Conservation (phyloP, 2,329 filamentous ascomycete species). For the Metarhizium robertsii region DNA sequence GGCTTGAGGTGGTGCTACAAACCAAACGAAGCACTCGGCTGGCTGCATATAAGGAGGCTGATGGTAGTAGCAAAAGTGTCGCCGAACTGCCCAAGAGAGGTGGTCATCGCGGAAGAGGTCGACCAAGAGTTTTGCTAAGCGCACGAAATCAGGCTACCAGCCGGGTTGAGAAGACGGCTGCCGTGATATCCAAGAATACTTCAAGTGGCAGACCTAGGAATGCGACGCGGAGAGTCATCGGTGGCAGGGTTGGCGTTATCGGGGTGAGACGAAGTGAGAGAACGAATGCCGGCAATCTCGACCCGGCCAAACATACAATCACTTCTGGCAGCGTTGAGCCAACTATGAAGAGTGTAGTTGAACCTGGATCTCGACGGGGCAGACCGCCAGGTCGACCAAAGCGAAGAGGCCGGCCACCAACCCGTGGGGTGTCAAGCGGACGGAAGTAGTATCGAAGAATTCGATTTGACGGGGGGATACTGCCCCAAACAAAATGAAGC, state of each 20-base stretch:
- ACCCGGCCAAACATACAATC: neutral
- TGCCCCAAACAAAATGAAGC: neutral
- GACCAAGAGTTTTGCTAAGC: neutral
- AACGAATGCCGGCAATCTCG: neutral
- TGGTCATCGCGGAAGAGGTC: neutral
- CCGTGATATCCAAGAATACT: neutral
- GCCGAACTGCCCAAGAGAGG: neutral
- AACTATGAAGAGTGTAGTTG: neutral
- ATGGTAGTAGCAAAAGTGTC: neutral
- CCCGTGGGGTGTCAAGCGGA: neutral
- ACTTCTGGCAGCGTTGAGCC: neutral
- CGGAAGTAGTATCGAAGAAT: neutral
- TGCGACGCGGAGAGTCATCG: neutral
- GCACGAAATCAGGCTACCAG: neutral
- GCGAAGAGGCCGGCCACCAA: neutral
- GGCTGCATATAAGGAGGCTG: neutral
- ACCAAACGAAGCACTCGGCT: neutral
- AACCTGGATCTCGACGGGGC: neutral
- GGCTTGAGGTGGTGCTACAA: neutral
- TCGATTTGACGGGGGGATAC: fast-evolving
- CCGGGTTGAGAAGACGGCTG: neutral
- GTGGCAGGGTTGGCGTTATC: neutral
- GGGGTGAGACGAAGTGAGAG: neutral
- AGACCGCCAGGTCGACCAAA: neutral
- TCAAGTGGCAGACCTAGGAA: neutral